Base-by-base conservation (phyloP, 2,329 filamentous ascomycete species). In the Gliomastix tumulicola region DNA sequence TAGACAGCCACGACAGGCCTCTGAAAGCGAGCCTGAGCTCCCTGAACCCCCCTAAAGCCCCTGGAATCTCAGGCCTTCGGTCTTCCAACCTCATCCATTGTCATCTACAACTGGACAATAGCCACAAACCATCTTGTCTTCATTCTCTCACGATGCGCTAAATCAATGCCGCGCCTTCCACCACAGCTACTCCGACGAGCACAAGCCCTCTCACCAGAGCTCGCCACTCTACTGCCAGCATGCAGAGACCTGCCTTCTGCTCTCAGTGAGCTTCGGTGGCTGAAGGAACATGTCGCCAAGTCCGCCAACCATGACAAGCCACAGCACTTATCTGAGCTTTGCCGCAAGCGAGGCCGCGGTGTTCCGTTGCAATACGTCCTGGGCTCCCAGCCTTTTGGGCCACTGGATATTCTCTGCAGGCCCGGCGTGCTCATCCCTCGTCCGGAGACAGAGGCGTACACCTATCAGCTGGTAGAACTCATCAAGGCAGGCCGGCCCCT, bases 341-440 rank as follows among this genome's bases (percentile, higher is more conserved):
- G 73, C 43, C 56, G 55, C 5, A 57, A 63, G 34, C 65, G 79
- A 22, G 66, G 71, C 8, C 59, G 55, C 8, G 88, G 88, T 2
- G 74, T 80, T 40, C 92, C 92, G 2, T 62, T 98, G 22, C 92
- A 97, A 57, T 97, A 97, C 54, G 71, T 97, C 17, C 65, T 98
- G 2, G 88, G 88, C 4, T 80, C 81, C 6, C 88, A 96, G 56
- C 92, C 84, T 3, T 97, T 98, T 60, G 90, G 89, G 1, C 65
- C 77, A 5, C 62, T 97, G 13, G 83, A 95, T 30, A 83, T 98
- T 32, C 62, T 71, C 37, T 96, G 89, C 53, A 68, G 66, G 20
- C 74, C 69, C 10, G 86, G 86, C 3, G 89, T 97, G 6, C 65
- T 98, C 39, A 94, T 97, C 45, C 92, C 92, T 23, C 75, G 90